Evolutionary conservation across 2,329 filamentous ascomycete species (phyloP).

Genomic region (Cladosporium phlei): DNA sequence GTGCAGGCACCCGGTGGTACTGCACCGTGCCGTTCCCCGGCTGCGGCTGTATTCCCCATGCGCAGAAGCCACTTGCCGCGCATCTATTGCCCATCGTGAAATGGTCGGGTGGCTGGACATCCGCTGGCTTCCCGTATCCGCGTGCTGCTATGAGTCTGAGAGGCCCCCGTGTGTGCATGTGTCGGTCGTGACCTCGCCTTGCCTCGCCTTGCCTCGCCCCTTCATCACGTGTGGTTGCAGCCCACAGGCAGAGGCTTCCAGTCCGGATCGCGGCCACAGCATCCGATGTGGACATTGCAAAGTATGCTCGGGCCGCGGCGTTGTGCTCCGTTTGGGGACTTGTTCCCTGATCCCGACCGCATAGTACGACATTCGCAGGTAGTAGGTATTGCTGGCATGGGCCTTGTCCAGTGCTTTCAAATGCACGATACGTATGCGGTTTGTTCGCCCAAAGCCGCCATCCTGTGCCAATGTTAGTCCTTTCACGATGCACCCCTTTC

Average conservation of each 20-base stretch:
- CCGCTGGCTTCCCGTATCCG: conserved; percentile 4
- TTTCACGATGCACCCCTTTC: not conserved
- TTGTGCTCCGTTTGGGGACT: not conserved
- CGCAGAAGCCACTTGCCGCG: conserved; percentile 3
- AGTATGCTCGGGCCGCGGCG: conserved; percentile 7
- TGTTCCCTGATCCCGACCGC: conserved; percentile 6
- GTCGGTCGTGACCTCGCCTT: no score
- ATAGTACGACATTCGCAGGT: conserved; percentile 7
- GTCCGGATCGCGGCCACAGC: conserved; percentile 8
- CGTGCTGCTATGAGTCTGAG: not conserved
- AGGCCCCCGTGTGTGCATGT: conserved; percentile 7
- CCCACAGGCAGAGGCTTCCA: no score
- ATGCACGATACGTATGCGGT: conserved; percentile 5
- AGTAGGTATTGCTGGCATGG: conserved; percentile 10
- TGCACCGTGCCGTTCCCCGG: not conserved
- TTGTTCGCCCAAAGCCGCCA: conserved; percentile 10
- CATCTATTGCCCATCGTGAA: not conserved
- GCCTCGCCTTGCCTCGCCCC: no score
- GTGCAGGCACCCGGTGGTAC: conserved; percentile 5
- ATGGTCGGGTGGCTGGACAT: conserved; percentile 1
- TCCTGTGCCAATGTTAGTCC: not conserved
- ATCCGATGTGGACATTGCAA: not conserved
- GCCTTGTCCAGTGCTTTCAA: conserved; percentile 5
- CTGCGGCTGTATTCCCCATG: conserved; percentile 13
- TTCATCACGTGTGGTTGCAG: not conserved